A percentile compares a stretch with the other conserved stretches of the same genome.
These are phyloP conservation scores for Zygosaccharomyces bailii DNA, from an alignment of 805 yeast species.

Conservation along the genomic window DNA sequence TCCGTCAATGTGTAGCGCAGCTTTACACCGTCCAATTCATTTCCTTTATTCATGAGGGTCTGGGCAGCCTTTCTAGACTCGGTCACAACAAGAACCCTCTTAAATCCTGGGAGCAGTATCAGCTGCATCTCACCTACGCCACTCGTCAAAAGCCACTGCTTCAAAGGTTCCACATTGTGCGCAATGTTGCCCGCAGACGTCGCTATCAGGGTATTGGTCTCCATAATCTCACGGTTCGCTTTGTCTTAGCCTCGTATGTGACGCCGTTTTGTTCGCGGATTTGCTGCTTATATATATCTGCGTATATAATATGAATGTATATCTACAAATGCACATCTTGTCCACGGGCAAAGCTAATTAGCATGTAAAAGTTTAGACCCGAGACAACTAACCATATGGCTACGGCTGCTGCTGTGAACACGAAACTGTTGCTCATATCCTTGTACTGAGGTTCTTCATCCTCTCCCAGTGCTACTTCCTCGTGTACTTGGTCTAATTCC, in stretches of 20 bases:
- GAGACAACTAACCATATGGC: slow-evolving; percentile 67
- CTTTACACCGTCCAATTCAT: not conserved
- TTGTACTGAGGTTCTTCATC: slow-evolving; percentile 22
- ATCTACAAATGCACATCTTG: slow-evolving; percentile 38
- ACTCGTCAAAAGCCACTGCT: slow-evolving; percentile 22
- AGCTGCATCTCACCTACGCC: slow-evolving; percentile 24
- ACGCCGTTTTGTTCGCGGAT: not conserved
- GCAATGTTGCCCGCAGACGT: slow-evolving; percentile 18
- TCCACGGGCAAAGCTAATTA: slow-evolving; percentile 47
- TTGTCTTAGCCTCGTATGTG: not conserved
- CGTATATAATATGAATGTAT: too few species aligned
- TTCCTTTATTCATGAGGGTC: not conserved
- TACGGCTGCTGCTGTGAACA: slow-evolving; percentile 50
- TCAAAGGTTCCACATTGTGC: slow-evolving; percentile 13
- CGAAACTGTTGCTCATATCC: slow-evolving; percentile 44
- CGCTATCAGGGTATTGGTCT: slow-evolving; percentile 28
- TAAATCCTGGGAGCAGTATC: slow-evolving; percentile 22
- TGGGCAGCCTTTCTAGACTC: slow-evolving; percentile 4
- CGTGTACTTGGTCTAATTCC: slow-evolving; percentile 10
- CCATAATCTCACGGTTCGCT: slow-evolving; percentile 4
- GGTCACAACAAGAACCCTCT: slow-evolving; percentile 18
- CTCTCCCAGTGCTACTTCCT: not conserved
- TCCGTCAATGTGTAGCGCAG: slow-evolving; percentile 4
- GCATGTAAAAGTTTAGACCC: slow-evolving; percentile 61
- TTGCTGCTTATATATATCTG: slow-evolving; percentile 1